These are phyloP conservation scores for Sinapis alba DNA, from an alignment of 441 rosid species.

Conservation along the genomic window DNA sequence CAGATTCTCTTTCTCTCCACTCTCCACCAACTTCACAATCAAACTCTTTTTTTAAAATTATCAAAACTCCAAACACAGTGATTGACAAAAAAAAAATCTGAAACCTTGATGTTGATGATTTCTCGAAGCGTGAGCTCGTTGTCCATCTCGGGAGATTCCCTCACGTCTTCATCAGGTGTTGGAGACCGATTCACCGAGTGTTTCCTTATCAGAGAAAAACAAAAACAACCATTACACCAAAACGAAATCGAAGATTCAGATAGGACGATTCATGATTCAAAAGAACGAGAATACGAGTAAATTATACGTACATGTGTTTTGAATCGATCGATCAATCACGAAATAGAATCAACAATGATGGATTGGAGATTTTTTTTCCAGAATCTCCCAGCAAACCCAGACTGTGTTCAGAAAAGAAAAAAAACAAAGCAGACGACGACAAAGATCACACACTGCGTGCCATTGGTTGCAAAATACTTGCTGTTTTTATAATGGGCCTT, in stretches of 20 bases:
- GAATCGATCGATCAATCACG: not conserved
- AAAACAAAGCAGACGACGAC: not conserved
- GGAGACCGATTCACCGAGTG: conserved; percentile 77
- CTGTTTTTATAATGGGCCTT: conserved; percentile 1
- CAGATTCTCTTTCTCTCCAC: conserved; percentile 83
- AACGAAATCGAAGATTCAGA: no score
- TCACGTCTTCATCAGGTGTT: conserved; percentile 61
- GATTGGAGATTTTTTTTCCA: conserved; percentile 7
- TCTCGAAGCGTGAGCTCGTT: conserved; percentile 66
- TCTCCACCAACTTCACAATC: conserved; percentile 61
- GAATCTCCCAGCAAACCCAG: conserved; percentile 19
- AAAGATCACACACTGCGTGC: conserved; percentile 4
- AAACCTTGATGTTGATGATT: conserved; percentile 76
- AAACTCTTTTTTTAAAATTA: not conserved
- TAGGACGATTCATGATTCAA: not conserved
- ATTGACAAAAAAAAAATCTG: not conserved
- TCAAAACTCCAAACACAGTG: not conserved
- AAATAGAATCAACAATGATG: not conserved
- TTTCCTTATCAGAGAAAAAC: conserved; percentile 51
- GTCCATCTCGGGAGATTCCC: conserved; percentile 18
- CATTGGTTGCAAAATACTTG: not conserved
- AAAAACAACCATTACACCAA: not conserved
- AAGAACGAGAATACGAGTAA: not conserved
- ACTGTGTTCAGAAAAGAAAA: not conserved
- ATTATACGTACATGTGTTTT: conserved; percentile 13